These are phyloP conservation scores for Backusella psychrophila DNA, from an alignment of 192 early-diverging fungal genomes.

Conservation along the genomic window DNA sequence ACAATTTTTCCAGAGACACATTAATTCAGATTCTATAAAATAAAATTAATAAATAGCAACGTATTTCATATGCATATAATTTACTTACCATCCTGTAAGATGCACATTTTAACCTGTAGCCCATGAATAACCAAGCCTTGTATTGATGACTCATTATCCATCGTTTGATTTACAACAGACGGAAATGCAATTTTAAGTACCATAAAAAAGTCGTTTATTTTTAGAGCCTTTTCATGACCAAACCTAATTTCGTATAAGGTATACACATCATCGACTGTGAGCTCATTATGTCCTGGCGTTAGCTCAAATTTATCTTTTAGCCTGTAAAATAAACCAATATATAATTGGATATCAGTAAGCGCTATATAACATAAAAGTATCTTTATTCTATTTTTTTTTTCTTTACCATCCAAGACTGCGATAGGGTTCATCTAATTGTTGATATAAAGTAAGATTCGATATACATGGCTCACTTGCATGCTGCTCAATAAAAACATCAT, in stretches of 20 bases:
- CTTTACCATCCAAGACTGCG: constrained; percentile 54
- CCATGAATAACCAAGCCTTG: constrained; percentile 17
- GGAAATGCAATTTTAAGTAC: constrained; percentile 40
- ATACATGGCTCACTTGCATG: constrained; percentile 14
- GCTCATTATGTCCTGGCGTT: constrained; percentile 24
- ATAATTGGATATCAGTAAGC: not conserved
- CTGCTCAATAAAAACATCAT: not conserved
- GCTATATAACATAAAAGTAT: not conserved
- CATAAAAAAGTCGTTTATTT: constrained; percentile 24
- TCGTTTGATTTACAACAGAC: not conserved
- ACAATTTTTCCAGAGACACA: constrained; percentile 54
- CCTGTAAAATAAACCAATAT: constrained; percentile 24
- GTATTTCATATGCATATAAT: not conserved
- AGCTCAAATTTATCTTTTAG: constrained; percentile 52
- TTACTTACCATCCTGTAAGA: constrained; percentile 33
- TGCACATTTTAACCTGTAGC: constrained; percentile 26
- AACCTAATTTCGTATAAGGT: constrained; percentile 49
- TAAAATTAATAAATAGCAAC: not conserved
- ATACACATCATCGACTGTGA: constrained; percentile 44
- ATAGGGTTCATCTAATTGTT: constrained; percentile 53
- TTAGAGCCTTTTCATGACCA: constrained; percentile 30
- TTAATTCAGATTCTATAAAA: constrained; percentile 22
- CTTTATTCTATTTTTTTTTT: not conserved
- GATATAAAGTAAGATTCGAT: constrained; percentile 28
- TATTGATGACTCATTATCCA: constrained; percentile 3